phyloP scores from a whole-genome alignment of 148 eudicot genomes.

The Suaeda aralocaspica region DNA sequence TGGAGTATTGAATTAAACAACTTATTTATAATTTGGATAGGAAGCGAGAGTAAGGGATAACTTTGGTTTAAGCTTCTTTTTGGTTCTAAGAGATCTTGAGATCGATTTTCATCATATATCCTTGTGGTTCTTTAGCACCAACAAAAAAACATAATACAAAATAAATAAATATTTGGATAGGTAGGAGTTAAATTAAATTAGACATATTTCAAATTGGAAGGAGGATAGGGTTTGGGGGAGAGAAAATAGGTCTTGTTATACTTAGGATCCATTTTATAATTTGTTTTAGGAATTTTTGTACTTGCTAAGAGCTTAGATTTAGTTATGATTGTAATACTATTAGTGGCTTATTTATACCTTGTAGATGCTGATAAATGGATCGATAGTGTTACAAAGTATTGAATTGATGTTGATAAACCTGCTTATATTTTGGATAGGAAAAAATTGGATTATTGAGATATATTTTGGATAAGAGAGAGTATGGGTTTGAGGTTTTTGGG shows the following conservation, averaged over 20 bases:
- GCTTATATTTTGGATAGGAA: neutral
- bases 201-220: constrained; percentile 1
- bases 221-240: neutral
- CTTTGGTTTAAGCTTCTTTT: too few relatives aligned
- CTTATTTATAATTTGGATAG: too few relatives aligned
- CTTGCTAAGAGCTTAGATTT: neutral
- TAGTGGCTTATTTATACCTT: neutral
- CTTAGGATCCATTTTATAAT: too few relatives aligned
- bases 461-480: constrained; percentile 3
- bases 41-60: too few relatives aligned
- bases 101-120: too few relatives aligned
- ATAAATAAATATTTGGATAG: too few relatives aligned
- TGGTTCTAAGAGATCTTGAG: too few relatives aligned
- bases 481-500: neutral
- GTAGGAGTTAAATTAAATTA: too few relatives aligned
- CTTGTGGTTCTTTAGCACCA: too few relatives aligned
- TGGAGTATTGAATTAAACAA: too few relatives aligned
- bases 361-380: neutral
- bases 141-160: too few relatives aligned
- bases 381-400: neutral
- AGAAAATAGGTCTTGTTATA: too few relatives aligned
- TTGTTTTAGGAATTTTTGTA: neutral
- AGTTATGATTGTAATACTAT: neutral
- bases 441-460: neutral
- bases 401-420: neutral